Percentiles rank a stretch among this genome's conserved stretches.
These are phyloP conservation scores for Apiospora sp. DNA, from an alignment of 2,329 filamentous ascomycete genomes.

Conservation along the genomic window DNA sequence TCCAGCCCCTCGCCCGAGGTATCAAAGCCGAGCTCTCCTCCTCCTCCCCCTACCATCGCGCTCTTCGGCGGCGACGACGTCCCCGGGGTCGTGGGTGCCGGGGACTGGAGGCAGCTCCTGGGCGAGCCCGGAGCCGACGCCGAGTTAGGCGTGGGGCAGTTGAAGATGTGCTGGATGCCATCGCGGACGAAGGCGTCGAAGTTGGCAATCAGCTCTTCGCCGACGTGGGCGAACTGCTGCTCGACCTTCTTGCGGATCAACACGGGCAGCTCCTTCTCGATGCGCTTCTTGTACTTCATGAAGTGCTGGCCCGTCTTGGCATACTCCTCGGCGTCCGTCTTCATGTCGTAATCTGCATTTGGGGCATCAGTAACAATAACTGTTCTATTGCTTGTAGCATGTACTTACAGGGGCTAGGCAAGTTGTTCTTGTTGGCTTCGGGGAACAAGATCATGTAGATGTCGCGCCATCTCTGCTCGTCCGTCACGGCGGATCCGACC, in stretches of 20 bases:
- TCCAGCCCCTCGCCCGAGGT: constrained; percentile 31
- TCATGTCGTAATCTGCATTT: constrained; percentile 36
- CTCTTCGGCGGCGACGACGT: constrained; percentile 31
- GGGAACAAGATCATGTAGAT: constrained; percentile 44
- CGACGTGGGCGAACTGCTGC: constrained; percentile 37
- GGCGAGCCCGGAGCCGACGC: constrained; percentile 1
- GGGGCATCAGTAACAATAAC: constrained; percentile 28
- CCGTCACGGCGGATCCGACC: constrained; percentile 35
- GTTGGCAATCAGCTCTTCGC: constrained; percentile 34
- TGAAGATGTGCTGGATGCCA: constrained; percentile 32
- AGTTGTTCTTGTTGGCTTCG: constrained; percentile 35
- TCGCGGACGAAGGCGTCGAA: constrained; percentile 40
- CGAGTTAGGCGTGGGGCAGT: constrained; percentile 32
- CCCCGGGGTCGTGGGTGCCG: constrained; percentile 14
- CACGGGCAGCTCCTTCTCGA: constrained; percentile 38
- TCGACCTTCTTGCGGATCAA: constrained; percentile 39
- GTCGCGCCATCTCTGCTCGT: constrained; percentile 42
- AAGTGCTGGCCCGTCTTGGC: constrained; percentile 34
- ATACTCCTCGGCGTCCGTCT: constrained; percentile 31
- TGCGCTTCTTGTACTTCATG: constrained; percentile 36
- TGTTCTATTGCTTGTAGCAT: not conserved
- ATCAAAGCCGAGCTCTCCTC: constrained; percentile 25
- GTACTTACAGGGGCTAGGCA: constrained; percentile 42
- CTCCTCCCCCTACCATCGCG: constrained; percentile 30
- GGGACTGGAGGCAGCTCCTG: not conserved